phyloP scores from a whole-genome alignment of 2,329 filamentous ascomycete genomes.

The Teratosphaeria zuluensis region DNA sequence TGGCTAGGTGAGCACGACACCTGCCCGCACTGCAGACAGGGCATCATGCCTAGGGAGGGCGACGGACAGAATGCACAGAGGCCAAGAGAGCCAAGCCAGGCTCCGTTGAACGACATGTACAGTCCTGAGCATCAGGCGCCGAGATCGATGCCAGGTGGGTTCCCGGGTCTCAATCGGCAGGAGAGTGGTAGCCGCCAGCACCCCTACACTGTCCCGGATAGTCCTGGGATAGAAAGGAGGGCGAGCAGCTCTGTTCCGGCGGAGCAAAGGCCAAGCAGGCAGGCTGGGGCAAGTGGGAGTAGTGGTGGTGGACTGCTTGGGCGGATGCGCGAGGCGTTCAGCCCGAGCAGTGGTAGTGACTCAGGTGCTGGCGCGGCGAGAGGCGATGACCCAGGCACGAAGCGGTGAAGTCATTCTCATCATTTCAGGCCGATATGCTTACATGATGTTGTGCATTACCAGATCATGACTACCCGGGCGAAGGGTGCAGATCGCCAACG shows the following conservation, averaged over 20 bases:
- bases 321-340: slow-evolving; percentile 7
- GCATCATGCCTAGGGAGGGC: slow-evolving; percentile 34
- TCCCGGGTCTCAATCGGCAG: slow-evolving; percentile 9
- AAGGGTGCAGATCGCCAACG: background rate
- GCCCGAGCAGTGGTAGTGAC: slow-evolving; percentile 10
- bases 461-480: background rate
- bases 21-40: slow-evolving; percentile 68
- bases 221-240: background rate
- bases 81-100: slow-evolving; percentile 17
- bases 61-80: slow-evolving; percentile 9
- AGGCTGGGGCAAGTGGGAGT: background rate
- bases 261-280: background rate
- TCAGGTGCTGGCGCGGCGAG: slow-evolving; percentile 2
- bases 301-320: slow-evolving; percentile 1
- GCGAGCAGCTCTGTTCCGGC: background rate
- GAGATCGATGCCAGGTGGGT: slow-evolving; percentile 9
- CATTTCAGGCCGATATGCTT: background rate
- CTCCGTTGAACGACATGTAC: slow-evolving; percentile 22
- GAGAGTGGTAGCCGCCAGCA: background rate
- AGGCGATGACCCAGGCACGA: background rate
- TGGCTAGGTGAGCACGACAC: slow-evolving; percentile 91
- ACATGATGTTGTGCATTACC: background rate
- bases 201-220: background rate
- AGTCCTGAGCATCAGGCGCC: slow-evolving; percentile 14
- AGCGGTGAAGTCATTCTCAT: background rate